Evolutionary conservation across 2,329 filamentous ascomycete species (phyloP).

Genomic region (Pleurostoma richardsiae): DNA sequence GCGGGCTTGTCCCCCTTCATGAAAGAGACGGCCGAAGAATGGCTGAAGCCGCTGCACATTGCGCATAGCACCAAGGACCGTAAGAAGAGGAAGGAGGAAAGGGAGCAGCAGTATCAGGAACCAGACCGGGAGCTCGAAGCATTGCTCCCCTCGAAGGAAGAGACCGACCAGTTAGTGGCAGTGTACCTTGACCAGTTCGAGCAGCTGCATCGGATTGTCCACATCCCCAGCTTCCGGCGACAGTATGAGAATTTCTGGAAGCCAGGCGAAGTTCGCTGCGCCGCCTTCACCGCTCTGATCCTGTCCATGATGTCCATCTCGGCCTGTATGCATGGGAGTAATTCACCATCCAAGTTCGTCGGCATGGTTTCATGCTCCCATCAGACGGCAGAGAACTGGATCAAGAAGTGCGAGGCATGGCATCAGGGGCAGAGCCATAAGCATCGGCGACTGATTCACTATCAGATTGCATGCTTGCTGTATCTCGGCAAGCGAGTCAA

Average conservation of each 20-base stretch:
- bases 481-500: slow-evolving; percentile 59
- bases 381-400: slow-evolving; percentile 50
- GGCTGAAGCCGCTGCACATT: slow-evolving; percentile 53
- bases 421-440: slow-evolving; percentile 53
- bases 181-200: slow-evolving; percentile 52
- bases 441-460: slow-evolving; percentile 55
- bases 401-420: slow-evolving; percentile 51
- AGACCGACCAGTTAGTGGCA: slow-evolving; percentile 41
- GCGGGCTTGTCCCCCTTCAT: slow-evolving; percentile 55
- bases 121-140: slow-evolving; percentile 45
- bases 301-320: slow-evolving; percentile 58
- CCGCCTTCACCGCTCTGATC: slow-evolving; percentile 51
- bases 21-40: slow-evolving; percentile 58
- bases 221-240: slow-evolving; percentile 52
- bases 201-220: slow-evolving; percentile 51
- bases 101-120: slow-evolving; percentile 42
- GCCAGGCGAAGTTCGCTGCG: slow-evolving; percentile 34
- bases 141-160: slow-evolving; percentile 40
- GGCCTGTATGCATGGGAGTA: slow-evolving; percentile 49
- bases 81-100: slow-evolving; percentile 44
- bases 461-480: slow-evolving; percentile 54
- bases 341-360: slow-evolving; percentile 44
- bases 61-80: slow-evolving; percentile 49
- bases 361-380: slow-evolving; percentile 54
- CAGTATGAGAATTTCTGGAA: slow-evolving; percentile 54